Base-by-base conservation (phyloP, 1,139 yeast species). In the Blastobotrys raffinosifermentans region DNA sequence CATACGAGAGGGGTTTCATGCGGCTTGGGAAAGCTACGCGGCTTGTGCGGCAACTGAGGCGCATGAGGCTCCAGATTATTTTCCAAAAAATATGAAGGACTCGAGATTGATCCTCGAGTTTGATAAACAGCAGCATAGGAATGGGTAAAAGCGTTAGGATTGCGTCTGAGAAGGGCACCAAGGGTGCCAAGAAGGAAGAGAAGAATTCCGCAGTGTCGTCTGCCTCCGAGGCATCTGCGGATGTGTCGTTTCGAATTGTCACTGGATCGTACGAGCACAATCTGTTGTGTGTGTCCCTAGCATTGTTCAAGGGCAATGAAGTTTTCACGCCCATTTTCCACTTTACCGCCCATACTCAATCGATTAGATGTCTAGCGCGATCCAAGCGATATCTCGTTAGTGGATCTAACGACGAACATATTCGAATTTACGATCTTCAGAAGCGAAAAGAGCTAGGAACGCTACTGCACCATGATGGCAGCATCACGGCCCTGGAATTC, bases 241-340 rank as follows among this genome's bases (percentile, higher is more conserved):
- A 19, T 6, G 9, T 19, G 21, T 9, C 21, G 9, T 82, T 91
- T 49, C 70, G 98, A 54, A 77, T 91, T 27, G 73, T 91, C 54
- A 94, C 86, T 7, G 98, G 97, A 16, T 87, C 97, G 1, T 91
- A 93, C 54, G 98, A 93, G 63, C 98, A 93, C 63, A 86, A 87
- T 47, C 64, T 93, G 34, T 65, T 89, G 34, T 87, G 97, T 66
- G 70, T 89, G 14, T 86, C 96, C 1, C 67, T 85, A 31, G 70
- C 79, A 15, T 54, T 86, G 27, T 69, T 67, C 20, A 40, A 34
- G 5, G 42, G 40, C 19, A 39, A 57, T 34, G 81, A 89, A 2
- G 70, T 83, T 4, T 91, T 93, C 65, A 89, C 86, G 34, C 96
- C 97, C 1, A 77, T 93, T 31, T 91, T 91, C 69, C 97, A 91